Conservation (phyloP, 805 yeast species). For the Starmerella cellae region DNA sequence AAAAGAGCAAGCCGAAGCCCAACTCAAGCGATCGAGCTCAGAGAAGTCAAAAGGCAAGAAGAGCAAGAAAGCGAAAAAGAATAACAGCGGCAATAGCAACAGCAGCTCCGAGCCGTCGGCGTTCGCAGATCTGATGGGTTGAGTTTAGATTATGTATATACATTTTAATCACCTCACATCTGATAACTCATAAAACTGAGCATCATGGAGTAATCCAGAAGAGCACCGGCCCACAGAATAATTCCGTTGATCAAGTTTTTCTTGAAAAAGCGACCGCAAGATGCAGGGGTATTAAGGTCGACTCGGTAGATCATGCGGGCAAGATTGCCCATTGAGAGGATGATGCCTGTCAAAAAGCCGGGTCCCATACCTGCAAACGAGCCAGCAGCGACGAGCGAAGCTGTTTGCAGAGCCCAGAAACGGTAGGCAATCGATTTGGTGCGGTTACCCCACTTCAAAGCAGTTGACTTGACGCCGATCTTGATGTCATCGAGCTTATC, state of each 20-base stretch:
- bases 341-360: conserved; percentile 54
- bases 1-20: conserved; percentile 5
- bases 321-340: conserved; percentile 56
- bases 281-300: conserved; percentile 60
- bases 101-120: neutral
- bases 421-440: conserved; percentile 58
- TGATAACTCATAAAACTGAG: neutral
- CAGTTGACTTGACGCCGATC: conserved; percentile 92
- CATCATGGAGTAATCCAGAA: conserved; percentile 28
- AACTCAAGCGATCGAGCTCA: conserved; percentile 2
- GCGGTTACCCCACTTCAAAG: conserved; percentile 80
- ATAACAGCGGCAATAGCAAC: no score
- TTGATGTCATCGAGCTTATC: conserved; percentile 76
- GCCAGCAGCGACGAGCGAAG: conserved; percentile 55
- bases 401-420: conserved; percentile 55
- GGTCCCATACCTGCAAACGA: conserved; percentile 71
- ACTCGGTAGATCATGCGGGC: conserved; percentile 57
- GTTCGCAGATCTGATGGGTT: conserved; percentile 14
- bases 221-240: conserved; percentile 27
- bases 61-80: conserved; percentile 7
- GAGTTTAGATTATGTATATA: neutral
- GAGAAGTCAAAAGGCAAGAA: conserved; percentile 1
- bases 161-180: neutral
- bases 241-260: conserved; percentile 57
- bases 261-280: conserved; percentile 73